Conservation (phyloP, 2,329 filamentous ascomycete genomes). For the Colletotrichum sublineola region DNA sequence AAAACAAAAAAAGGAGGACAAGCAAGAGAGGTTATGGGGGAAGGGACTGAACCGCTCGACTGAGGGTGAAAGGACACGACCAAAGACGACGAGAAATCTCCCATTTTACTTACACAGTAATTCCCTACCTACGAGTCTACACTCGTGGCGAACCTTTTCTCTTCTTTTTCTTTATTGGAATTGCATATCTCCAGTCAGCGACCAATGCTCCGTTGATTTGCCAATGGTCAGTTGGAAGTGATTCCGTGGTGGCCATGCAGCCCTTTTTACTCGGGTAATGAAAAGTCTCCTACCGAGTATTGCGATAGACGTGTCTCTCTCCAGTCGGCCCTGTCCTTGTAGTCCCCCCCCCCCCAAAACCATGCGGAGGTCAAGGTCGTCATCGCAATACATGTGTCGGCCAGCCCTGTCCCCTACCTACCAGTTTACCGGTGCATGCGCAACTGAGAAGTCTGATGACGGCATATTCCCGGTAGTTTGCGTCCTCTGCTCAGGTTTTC, state of each 20-base stretch:
- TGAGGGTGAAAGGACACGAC: conserved; percentile 12
- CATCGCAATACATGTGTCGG: background rate
- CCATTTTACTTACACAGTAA: conserved; percentile 34
- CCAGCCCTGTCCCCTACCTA: background rate
- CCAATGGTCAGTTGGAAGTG: background rate
- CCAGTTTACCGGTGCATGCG: background rate
- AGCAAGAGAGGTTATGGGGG: background rate
- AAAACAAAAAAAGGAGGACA: conserved; percentile 17
- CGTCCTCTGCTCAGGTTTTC: background rate
- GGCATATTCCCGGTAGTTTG: background rate
- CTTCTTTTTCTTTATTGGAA: no score
- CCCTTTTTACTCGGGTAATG: background rate
- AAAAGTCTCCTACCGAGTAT: background rate
- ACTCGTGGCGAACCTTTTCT: background rate
- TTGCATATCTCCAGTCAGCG: background rate
- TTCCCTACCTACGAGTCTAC: conserved; percentile 19
- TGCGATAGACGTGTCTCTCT: background rate
- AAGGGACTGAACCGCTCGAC: conserved; percentile 9
- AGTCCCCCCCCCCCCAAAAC: no score
- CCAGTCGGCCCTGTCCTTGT: background rate
- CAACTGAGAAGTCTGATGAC: background rate
- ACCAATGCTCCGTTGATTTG: background rate
- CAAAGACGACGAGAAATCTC: conserved; percentile 22
- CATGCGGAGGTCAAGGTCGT: background rate
- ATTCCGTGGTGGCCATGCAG: background rate